Evolutionary conservation across 345 rosid species (phyloP).

Genomic region (Pistacia integerrima): DNA sequence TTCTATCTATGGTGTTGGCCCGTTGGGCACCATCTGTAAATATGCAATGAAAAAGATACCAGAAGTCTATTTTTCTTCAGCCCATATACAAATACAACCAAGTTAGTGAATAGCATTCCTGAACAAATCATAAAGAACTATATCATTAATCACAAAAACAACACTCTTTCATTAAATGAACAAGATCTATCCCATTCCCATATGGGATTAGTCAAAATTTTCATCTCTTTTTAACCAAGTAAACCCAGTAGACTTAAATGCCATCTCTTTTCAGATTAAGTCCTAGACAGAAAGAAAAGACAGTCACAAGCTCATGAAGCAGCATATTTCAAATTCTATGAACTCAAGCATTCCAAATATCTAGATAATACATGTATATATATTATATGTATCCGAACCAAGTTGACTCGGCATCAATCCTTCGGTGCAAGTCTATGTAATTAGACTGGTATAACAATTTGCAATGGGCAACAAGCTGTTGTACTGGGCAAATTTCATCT

Average conservation of each 20-base stretch:
- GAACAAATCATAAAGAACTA: not conserved
- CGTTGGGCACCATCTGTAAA: not conserved
- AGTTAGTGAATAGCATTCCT: not conserved
- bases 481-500: constrained; percentile 9
- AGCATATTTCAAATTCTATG: not conserved
- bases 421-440: not conserved
- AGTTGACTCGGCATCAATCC: not conserved
- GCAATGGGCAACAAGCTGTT: constrained; percentile 29
- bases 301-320: not conserved
- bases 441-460: not conserved
- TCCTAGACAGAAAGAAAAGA: not conserved
- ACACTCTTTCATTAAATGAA: not conserved
- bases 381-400: not conserved
- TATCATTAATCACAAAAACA: not conserved
- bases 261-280: not conserved
- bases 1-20: not conserved
- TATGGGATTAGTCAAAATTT: not conserved
- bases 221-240: not conserved
- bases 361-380: not conserved
- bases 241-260: not conserved
- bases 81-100: not conserved
- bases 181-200: not conserved
- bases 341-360: constrained; percentile 3
- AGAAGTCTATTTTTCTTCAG: not conserved
- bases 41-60: not conserved